A percentile compares a stretch with the other conserved stretches of the same genome.
Evolutionary conservation across 257 asterid species (phyloP).

Genomic region (Forsythia suspensa): DNA sequence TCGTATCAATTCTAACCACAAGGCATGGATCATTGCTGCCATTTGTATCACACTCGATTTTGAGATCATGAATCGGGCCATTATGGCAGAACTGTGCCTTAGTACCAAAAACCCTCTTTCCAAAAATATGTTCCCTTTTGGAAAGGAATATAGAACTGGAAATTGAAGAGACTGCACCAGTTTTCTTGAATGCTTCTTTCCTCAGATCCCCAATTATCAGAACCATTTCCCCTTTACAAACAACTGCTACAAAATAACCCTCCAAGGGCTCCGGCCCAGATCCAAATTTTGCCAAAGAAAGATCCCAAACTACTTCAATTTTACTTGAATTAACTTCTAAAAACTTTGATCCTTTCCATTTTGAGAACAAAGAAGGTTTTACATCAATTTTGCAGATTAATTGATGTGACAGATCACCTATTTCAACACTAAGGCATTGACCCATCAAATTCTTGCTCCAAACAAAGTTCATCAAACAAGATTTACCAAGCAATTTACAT

Average conservation of each 20-base stretch:
- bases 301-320: slow-evolving; percentile 47
- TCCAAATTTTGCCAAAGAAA: slow-evolving; percentile 47
- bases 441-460: slow-evolving; percentile 61
- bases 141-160: slow-evolving; percentile 37
- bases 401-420: slow-evolving; percentile 41
- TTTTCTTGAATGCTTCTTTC: slow-evolving; percentile 47
- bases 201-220: slow-evolving; percentile 44
- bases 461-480: slow-evolving; percentile 36
- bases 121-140: slow-evolving; percentile 45
- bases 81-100: slow-evolving; percentile 36
- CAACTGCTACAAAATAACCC: slow-evolving; percentile 44
- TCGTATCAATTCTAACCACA: slow-evolving; percentile 39
- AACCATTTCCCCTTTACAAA: slow-evolving; percentile 40
- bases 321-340: slow-evolving; percentile 43
- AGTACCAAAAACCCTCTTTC: slow-evolving; percentile 39
- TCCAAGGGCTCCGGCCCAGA: slow-evolving; percentile 50
- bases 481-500: slow-evolving; percentile 43
- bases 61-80: slow-evolving; percentile 40
- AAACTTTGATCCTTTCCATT: slow-evolving; percentile 49
- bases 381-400: slow-evolving; percentile 48
- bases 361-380: slow-evolving; percentile 54
- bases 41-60: slow-evolving; percentile 47
- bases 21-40: slow-evolving; percentile 38
- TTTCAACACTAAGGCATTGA: slow-evolving; percentile 45
- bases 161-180: slow-evolving; percentile 30